Evolutionary conservation across 2,329 filamentous ascomycete species (phyloP), one percentile per base, ranked within the genome.

Genomic region (Talaromyces sp.): DNA sequence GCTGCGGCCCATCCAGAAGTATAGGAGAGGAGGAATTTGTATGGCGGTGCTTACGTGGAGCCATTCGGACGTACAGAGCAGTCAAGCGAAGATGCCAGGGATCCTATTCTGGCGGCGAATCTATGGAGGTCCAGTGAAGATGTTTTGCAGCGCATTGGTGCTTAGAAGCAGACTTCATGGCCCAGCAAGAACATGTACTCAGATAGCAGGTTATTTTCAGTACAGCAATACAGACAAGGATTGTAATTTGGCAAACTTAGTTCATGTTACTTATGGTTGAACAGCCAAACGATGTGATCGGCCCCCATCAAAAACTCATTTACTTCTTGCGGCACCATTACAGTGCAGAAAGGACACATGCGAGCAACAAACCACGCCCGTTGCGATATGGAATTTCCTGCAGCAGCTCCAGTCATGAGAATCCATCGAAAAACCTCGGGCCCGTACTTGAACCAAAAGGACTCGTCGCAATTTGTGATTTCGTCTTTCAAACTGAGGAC

Each of bases 1-100:
- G 60, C 49, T 54, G 60, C 60, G 35, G 60, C 60, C 14, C 60
- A 62, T 41, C 60, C 60, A 22, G 60, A 62, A 56, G 35, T 62
- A 33, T 62, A 49, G 60, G 47, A 62, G 45, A 62, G 45, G 60
- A 62, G 60, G 49, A 35, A 56, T 45, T n/a, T 43, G 4, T 62
- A 62, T 35, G 60, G 60, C 3, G 60, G 60, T 54, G 60, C 60
- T n/a, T 62, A 62, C 27, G 60, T 62, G 56, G 60, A 62, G 14
- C 60, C 60, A 22, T 62, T 56, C 60, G 60, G 60, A 4, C 47
- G 35, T 33, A 43, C 56, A 62, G 60, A 62, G 47, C 49, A 45
- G 37, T 3, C 60, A 54, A 62, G 60, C 24, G 49, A 62, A 62
- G 45, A 56, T 11, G 60, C 60, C 33, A 62, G 35, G 13, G 37